A percentile compares a stretch with the other conserved stretches of the same genome.
phyloP scores from a whole-genome alignment of 352 stramenopile species.

The Globisporangium viniferum region DNA sequence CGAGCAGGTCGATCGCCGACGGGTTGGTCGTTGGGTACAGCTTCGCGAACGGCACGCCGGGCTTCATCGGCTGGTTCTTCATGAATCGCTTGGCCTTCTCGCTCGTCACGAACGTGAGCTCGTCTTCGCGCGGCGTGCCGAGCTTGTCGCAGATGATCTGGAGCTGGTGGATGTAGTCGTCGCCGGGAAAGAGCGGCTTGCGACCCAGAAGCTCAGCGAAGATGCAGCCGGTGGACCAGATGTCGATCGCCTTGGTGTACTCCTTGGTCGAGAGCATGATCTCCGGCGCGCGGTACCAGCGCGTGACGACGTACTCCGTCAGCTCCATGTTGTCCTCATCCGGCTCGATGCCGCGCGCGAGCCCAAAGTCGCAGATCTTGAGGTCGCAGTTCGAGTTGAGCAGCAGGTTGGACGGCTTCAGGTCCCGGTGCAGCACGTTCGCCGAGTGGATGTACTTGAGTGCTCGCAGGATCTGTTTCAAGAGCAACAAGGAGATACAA shows the following conservation, averaged over 20 bases:
- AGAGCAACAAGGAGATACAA: not conserved
- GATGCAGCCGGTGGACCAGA: slow-evolving; percentile 95
- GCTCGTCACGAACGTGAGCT: slow-evolving; percentile 91
- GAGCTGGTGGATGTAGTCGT: slow-evolving; percentile 99
- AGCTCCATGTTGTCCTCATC: slow-evolving; percentile 90
- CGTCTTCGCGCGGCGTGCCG: slow-evolving; percentile 80
- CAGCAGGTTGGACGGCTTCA: slow-evolving; percentile 97
- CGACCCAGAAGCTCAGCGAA: slow-evolving; percentile 90
- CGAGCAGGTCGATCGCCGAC: slow-evolving; percentile 72
- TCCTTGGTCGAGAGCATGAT: slow-evolving; percentile 96
- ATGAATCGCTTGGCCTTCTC: slow-evolving; percentile 87
- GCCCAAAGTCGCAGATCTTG: slow-evolving; percentile 91
- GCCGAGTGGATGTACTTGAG: slow-evolving; percentile 94
- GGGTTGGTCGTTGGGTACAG: slow-evolving; percentile 73
- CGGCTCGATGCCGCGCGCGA: slow-evolving; percentile 79
- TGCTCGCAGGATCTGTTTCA: slow-evolving; percentile 90
- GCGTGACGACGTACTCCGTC: slow-evolving; percentile 89
- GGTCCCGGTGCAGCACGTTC: slow-evolving; percentile 94
- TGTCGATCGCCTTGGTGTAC: slow-evolving; percentile 97
- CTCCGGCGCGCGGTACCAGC: slow-evolving; percentile 91
- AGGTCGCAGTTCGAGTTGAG: slow-evolving; percentile 92
- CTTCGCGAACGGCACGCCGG: slow-evolving; percentile 63
- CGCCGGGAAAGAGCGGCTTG: slow-evolving; percentile 91
- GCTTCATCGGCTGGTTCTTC: slow-evolving; percentile 76
- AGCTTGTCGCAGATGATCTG: slow-evolving; percentile 94